These are phyloP conservation scores for Basidioascus undulatus DNA, from an alignment of 768 basidiomycete genomes.

Conservation along the genomic window DNA sequence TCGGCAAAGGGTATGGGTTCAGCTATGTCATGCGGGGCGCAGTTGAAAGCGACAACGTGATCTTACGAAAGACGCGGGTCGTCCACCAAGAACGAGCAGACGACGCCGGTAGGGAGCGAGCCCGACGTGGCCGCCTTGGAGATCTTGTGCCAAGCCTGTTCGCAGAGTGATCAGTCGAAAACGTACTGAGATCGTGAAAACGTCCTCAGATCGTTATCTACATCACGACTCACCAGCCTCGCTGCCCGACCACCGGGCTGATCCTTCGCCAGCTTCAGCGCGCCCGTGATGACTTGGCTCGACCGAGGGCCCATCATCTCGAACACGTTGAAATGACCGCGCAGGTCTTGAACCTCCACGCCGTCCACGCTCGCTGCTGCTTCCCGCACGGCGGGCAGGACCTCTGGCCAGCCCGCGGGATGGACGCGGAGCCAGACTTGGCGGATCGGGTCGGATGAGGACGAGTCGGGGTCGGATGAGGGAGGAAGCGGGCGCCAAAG, in stretches of 20 bases:
- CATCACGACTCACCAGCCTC: conserved; percentile 1
- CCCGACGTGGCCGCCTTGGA: too few species aligned
- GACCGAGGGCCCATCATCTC: conserved; percentile 76
- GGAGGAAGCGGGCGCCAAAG: conserved; percentile 36
- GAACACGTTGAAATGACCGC: conserved; percentile 49
- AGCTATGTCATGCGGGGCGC: background rate
- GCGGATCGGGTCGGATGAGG: too few species aligned
- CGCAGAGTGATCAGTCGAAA: too few species aligned
- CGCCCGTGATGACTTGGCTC: conserved; percentile 33
- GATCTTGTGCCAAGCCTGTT: too few species aligned
- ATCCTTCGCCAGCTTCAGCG: conserved; percentile 18
- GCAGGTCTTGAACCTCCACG: conserved; percentile 45
- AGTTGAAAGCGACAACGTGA: background rate
- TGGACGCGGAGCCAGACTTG: conserved; percentile 54
- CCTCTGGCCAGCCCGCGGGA: conserved; percentile 39
- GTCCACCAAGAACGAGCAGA: conserved; percentile 50
- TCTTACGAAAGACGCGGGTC: conserved; percentile 73
- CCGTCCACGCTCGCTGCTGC: conserved; percentile 20
- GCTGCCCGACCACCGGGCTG: background rate
- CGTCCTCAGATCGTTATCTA: background rate
- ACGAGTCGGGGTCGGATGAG: background rate
- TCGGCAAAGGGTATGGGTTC: background rate
- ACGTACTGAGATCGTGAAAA: too few species aligned
- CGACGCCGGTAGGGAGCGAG: conserved; percentile 44
- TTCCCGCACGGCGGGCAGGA: conserved; percentile 28